A percentile compares a stretch with the other conserved stretches of the same genome.
phyloP scores from a whole-genome alignment of 148 eudicot genomes.

The Salicornia ramosissima region DNA sequence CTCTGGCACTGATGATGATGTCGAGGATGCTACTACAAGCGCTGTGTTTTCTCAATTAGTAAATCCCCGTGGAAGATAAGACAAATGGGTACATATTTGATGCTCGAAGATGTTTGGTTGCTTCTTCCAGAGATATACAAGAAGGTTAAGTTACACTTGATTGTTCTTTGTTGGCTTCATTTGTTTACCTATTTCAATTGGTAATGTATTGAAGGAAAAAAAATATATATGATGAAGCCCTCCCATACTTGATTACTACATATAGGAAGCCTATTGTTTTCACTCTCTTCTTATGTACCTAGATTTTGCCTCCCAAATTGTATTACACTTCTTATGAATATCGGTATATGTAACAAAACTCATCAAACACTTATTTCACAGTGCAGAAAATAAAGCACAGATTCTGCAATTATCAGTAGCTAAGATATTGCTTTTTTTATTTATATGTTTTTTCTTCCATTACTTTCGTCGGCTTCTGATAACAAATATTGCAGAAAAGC shows the following conservation, averaged over 20 bases:
- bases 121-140: slow-evolving; percentile 17
- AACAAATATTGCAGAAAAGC: background rate
- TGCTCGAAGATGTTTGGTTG: background rate
- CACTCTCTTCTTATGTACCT: slow-evolving; percentile 16
- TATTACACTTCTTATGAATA: slow-evolving; percentile 24
- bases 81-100: background rate
- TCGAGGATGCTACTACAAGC: slow-evolving; percentile 76
- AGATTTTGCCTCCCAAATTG: slow-evolving; percentile 23
- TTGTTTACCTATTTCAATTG: slow-evolving; percentile 23
- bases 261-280: slow-evolving; percentile 30
- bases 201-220: slow-evolving; percentile 29
- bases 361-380: slow-evolving; percentile 19
- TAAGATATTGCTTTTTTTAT: background rate
- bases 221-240: slow-evolving; percentile 26
- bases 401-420: slow-evolving; percentile 10
- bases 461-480: background rate
- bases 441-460: background rate
- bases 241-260: slow-evolving; percentile 21
- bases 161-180: slow-evolving; percentile 26
- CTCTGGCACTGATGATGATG: slow-evolving; percentile 79
- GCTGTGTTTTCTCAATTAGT: slow-evolving; percentile 96
- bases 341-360: slow-evolving; percentile 27
- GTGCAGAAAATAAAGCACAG: slow-evolving; percentile 28
- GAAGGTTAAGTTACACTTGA: slow-evolving; percentile 17
- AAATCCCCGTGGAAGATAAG: slow-evolving; percentile 94